phyloP scores from a whole-genome alignment of 148 eudicot species.

The Silene conica region DNA sequence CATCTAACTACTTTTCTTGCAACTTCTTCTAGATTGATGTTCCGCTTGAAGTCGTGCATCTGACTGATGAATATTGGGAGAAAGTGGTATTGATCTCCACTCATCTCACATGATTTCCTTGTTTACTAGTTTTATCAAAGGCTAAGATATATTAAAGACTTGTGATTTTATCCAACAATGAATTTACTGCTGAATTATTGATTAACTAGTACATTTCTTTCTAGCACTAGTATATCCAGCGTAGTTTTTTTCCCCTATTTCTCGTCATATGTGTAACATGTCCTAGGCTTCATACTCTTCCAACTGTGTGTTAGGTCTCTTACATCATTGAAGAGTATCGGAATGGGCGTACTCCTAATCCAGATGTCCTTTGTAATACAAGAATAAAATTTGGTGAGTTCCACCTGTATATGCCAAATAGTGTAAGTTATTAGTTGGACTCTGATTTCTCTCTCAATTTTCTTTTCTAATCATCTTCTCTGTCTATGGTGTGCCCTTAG shows the following conservation, averaged over 20 bases:
- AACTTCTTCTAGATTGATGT: conserved; percentile 64
- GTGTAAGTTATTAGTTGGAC: conserved; percentile 9
- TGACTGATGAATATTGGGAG: conserved; percentile 94
- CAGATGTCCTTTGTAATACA: conserved; percentile 95
- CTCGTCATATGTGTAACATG: neutral
- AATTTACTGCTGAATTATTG: neutral
- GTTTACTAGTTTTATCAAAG: no score
- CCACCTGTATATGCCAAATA: no score
- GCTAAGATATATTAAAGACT: neutral
- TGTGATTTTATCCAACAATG: neutral
- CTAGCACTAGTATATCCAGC: neutral
- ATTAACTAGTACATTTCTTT: neutral
- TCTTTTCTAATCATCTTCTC: neutral
- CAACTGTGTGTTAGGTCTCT: conserved; percentile 62
- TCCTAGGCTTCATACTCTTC: conserved; percentile 24
- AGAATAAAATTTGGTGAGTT: conserved; percentile 92
- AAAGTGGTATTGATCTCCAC: conserved; percentile 59
- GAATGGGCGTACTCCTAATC: conserved; percentile 95
- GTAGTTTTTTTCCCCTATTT: conserved; percentile 9
- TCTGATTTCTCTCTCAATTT: neutral
- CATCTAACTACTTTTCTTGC: conserved; percentile 4
- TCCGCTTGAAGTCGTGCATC: conserved; percentile 87
- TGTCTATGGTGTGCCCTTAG: conserved; percentile 25
- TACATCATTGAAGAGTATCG: conserved; percentile 88
- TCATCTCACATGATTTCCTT: neutral